A percentile compares a stretch with the other conserved stretches of the same genome.
Evolutionary conservation across 2,329 filamentous ascomycete genomes (phyloP).

Genomic region (Clonostachys sp.): DNA sequence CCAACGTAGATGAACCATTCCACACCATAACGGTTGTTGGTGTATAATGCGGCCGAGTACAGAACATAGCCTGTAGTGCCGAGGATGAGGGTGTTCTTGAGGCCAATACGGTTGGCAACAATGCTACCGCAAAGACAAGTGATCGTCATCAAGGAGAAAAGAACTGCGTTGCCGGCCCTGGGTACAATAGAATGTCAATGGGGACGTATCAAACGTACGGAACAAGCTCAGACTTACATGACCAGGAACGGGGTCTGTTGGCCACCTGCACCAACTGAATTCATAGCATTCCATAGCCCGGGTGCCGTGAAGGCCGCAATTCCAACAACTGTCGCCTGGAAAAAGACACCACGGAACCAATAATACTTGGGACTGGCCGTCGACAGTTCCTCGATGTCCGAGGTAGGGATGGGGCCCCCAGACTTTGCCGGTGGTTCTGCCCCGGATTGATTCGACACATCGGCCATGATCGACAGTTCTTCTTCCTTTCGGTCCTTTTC

Average conservation of each 20-base stretch:
- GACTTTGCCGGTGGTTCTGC: too few species aligned
- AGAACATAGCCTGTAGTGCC: slow-evolving; percentile 57
- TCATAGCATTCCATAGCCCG: slow-evolving; percentile 52
- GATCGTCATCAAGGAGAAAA: slow-evolving; percentile 69
- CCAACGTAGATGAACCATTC: slow-evolving; percentile 68
- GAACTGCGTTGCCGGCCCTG: slow-evolving; percentile 60
- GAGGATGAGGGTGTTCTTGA: slow-evolving; percentile 66
- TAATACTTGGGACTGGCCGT: neutral
- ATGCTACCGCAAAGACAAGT: slow-evolving; percentile 63
- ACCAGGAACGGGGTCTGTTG: slow-evolving; percentile 38
- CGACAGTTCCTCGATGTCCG: too few species aligned
- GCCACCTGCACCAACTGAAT: slow-evolving; percentile 46
- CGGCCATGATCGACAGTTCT: too few species aligned
- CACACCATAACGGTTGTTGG: slow-evolving; percentile 64
- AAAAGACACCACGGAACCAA: slow-evolving; percentile 48
- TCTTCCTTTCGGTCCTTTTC: too few species aligned
- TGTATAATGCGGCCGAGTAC: slow-evolving; percentile 69
- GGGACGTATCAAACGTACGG: too few species aligned
- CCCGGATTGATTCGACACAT: too few species aligned
- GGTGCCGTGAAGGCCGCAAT: slow-evolving; percentile 45
- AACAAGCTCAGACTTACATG: slow-evolving; percentile 16
- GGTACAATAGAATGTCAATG: too few species aligned
- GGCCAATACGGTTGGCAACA: slow-evolving; percentile 62
- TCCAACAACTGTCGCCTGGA: slow-evolving; percentile 49
- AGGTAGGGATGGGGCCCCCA: too few species aligned